phyloP scores from a whole-genome alignment of 768 basidiomycete genomes.

The Galerina marginata region DNA sequence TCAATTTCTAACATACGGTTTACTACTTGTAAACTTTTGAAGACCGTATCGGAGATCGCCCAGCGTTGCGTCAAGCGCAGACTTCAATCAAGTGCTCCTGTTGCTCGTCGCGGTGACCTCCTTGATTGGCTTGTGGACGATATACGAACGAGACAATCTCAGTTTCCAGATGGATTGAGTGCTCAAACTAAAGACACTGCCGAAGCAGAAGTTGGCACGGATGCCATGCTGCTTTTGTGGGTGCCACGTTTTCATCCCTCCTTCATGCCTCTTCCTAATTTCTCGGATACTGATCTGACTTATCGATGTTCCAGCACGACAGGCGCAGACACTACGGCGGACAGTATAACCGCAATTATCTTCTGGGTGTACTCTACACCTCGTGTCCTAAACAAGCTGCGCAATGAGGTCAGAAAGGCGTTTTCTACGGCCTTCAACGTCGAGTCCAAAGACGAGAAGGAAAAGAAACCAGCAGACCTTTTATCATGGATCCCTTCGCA shows the following conservation, averaged over 20 bases:
- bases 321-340: slow-evolving; percentile 6
- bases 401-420: background rate
- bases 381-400: slow-evolving; percentile 2
- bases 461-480: background rate
- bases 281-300: too few relatives aligned
- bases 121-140: slow-evolving; percentile 8
- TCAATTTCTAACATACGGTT: too few relatives aligned
- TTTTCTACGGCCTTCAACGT: background rate
- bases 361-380: slow-evolving; percentile 10
- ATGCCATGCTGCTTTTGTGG: slow-evolving; percentile 8
- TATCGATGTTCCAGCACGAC: background rate
- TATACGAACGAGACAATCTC: slow-evolving; percentile 3
- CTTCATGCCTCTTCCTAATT: too few relatives aligned
- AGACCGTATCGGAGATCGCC: slow-evolving; percentile 2
- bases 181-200: background rate
- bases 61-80: slow-evolving; percentile 5
- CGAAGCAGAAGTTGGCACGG: slow-evolving; percentile 4
- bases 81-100: background rate
- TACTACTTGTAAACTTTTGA: too few relatives aligned
- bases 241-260: background rate
- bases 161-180: background rate
- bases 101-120: background rate
- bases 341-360: slow-evolving; percentile 8
- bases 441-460: background rate
- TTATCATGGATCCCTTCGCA: background rate